Evolutionary conservation across 805 yeast genomes (phyloP).

Genomic region (Candida takata): DNA sequence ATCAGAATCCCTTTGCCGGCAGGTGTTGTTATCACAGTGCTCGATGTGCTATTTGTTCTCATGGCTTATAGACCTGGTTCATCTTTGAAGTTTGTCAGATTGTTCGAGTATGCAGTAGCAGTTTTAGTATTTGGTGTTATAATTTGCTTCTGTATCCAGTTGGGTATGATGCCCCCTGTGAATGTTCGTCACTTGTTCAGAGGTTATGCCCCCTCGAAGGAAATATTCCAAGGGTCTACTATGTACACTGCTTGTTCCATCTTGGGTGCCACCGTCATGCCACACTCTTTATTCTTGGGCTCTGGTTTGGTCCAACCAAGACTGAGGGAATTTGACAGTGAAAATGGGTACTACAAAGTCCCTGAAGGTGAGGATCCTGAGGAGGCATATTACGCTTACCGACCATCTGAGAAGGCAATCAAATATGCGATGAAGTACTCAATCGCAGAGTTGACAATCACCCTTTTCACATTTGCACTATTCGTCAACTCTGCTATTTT

Average conservation of each 20-base stretch:
- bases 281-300: conserved; percentile 80
- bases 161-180: conserved; percentile 44
- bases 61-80: conserved; percentile 78
- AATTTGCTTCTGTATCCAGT: conserved; percentile 68
- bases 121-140: conserved; percentile 67
- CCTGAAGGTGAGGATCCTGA: conserved; percentile 22
- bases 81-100: conserved; percentile 59
- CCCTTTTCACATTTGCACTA: conserved; percentile 73
- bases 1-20: conserved; percentile 66
- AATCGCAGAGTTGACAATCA: conserved; percentile 58
- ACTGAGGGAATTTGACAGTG: conserved; percentile 63
- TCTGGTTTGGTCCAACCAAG: conserved; percentile 84
- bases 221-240: conserved; percentile 51
- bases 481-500: conserved; percentile 83
- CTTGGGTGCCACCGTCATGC: conserved; percentile 93
- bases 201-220: conserved; percentile 64
- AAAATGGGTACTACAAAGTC: conserved; percentile 41
- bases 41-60: conserved; percentile 75
- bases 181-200: conserved; percentile 42
- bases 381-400: conserved; percentile 41
- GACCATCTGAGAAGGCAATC: conserved; percentile 70
- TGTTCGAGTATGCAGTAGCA: conserved; percentile 73
- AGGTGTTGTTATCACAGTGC: conserved; percentile 72
- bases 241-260: conserved; percentile 72
- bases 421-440: conserved; percentile 66